Evolutionary conservation across 2,329 filamentous ascomycete species (phyloP), one percentile per base, ranked within the genome.

Genomic region (Leptographium flavum): DNA sequence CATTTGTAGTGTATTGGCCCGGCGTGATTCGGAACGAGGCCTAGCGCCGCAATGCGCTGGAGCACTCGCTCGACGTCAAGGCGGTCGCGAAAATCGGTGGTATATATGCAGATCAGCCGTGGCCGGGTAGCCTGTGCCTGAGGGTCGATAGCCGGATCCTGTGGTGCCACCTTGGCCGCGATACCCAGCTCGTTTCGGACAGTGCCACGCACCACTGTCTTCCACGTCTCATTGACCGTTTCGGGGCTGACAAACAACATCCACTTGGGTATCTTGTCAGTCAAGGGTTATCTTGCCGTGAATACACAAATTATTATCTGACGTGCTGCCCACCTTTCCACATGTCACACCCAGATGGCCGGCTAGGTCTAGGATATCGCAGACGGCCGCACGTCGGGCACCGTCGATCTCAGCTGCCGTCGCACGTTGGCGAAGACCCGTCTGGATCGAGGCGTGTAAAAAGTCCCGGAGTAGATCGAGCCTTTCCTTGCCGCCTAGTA

Each of bases 101-200:
- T 93, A 59, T 93, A 93, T 8, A 93, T 67, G 52, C 83, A 88
- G 23, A 93, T 76, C 36, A 92, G 61, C 19, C 77, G 69, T 19
- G 64, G 61, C 37, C 61, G 67, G 22, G 62, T 55, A 6, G 62
- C 56, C 23, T 65, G 63, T 37, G 60, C 67, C 23, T 62, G 56
- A 5, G 62, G 57, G n/a, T 64, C 61, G 1, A 60, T 59, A 6
- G 40, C 63, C 5, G 44, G 46, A 10, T 71, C 59, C 39, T 67
- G 64, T 1, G 82, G 76, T 1, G 79, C 76, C 13, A 88, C 81
- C 61, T 92, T 93, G 10, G 85, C 82, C 1, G 66, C 71, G 33
- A 77, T 72, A 0, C 87, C 87, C 2, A 94, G 70, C 51, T 82
- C 71, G 48, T 81, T 79, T 27, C 75, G 71, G 13, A 74, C 73